phyloP scores from a whole-genome alignment of 768 basidiomycete species.

The Podaxis pistillaris region DNA sequence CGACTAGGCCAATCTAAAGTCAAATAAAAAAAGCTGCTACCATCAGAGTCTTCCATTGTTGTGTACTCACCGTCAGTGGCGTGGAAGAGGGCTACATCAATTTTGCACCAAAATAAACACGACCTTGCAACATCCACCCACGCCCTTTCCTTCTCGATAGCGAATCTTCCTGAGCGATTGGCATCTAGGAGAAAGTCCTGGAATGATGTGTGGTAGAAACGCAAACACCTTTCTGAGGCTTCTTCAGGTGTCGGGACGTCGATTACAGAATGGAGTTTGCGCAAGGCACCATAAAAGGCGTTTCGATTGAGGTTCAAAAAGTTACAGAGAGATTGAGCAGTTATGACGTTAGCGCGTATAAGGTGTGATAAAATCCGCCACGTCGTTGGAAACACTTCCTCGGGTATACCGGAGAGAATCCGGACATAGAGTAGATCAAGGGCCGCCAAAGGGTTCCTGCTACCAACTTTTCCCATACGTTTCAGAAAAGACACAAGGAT shows the following conservation, averaged over 20 bases:
- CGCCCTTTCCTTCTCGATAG: no score
- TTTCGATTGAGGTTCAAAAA: not conserved
- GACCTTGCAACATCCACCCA: no score
- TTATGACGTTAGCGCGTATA: not conserved
- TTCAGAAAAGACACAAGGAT: not conserved
- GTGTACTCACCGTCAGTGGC: not conserved
- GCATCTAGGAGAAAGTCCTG: not conserved
- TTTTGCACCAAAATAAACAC: not conserved
- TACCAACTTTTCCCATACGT: not conserved
- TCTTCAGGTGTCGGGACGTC: not conserved
- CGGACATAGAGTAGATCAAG: slow-evolving; percentile 10
- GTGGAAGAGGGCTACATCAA: not conserved
- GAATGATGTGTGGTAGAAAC: slow-evolving; percentile 5
- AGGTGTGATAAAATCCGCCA: not conserved
- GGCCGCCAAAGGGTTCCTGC: not conserved
- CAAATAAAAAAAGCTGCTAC: no score
- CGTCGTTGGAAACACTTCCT: not conserved
- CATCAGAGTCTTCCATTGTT: no score
- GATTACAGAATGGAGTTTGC: not conserved
- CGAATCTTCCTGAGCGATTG: slow-evolving; percentile 1
- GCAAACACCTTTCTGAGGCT: not conserved
- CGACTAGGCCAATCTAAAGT: no score
- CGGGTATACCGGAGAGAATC: not conserved
- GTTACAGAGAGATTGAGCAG: no score
- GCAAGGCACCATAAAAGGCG: slow-evolving; percentile 1